Conservation (phyloP, 352 stramenopile genomes). For the Thalassiosira gravida region DNA sequence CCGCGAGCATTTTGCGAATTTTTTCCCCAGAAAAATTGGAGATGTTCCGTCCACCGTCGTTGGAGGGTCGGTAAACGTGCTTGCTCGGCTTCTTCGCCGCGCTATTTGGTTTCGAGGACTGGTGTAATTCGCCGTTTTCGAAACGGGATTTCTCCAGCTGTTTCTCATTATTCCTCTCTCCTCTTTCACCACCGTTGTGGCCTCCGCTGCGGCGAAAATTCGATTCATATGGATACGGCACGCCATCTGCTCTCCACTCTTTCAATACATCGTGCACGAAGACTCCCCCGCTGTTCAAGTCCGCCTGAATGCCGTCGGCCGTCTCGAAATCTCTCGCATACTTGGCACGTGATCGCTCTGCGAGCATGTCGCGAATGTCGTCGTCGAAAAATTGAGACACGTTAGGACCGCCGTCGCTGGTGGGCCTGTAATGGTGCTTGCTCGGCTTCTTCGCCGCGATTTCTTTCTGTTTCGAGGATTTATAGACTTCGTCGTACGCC, state of each 20-base stretch:
- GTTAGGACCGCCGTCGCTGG: slow-evolving; percentile 34
- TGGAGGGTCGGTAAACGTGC: slow-evolving; percentile 61
- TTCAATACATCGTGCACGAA: slow-evolving; percentile 70
- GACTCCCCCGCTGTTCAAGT: slow-evolving; percentile 51
- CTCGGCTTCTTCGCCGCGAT: no score
- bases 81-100: no score
- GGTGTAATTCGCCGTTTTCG: no score
- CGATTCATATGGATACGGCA: slow-evolving; percentile 24
- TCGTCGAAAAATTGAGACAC: slow-evolving; percentile 42
- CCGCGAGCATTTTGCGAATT: slow-evolving; percentile 63
- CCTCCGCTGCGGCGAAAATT: neutral
- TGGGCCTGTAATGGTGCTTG: slow-evolving; percentile 64
- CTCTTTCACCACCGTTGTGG: neutral
- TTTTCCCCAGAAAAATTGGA: slow-evolving; percentile 53
- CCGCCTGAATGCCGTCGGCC: slow-evolving; percentile 67
- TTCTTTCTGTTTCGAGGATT: no score
- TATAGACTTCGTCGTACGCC: no score
- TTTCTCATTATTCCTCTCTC: neutral
- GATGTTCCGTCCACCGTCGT: slow-evolving; percentile 32
- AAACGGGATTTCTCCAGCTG: neutral
- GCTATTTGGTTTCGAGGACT: no score
- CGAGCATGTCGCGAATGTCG: slow-evolving; percentile 68
- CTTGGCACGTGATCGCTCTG: slow-evolving; percentile 66
- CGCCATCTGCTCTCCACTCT: slow-evolving; percentile 66
- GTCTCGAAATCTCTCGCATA: slow-evolving; percentile 62